Base-by-base conservation (phyloP, 345 rosid genomes). In the Ceriops decandra region DNA sequence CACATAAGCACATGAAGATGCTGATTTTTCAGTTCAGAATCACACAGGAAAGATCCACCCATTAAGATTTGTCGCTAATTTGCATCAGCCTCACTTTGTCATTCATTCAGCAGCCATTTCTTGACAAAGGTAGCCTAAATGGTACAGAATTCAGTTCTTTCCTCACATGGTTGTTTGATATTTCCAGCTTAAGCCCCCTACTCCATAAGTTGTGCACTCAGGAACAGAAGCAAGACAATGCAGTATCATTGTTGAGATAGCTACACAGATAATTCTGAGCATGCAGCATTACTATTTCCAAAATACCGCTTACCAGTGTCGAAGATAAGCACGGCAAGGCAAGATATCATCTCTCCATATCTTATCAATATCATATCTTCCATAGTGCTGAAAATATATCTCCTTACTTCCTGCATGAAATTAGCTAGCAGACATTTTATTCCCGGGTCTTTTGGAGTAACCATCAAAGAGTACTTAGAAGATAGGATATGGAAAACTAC, bases 331-430 rank as follows among this genome's bases (percentile, higher is more conserved):
- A 60, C 95, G 97, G 35, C 97, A 95, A 72, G 97, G 97, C 56
- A 91, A 86, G 72, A 89, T 81, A 59, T 91, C 97, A 64, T 90
- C 97, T 28, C 85, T 78, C 97, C 97, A 93, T 73, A 93, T 90
- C 84, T 85, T 87, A 1, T 89, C 74, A 28, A 93, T 87, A 83
- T 88, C 80, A 70, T 81, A 83, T 65, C 77, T 81, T 58, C 97
- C 97, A 62, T 85, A 95, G 52, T 83, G 85, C 72, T 90, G 86
- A 65, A 80, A 84, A 80, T 81, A 89, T 22, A 85, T 70, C 46
- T 88, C 97, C 76, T 87, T 83, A 81, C 85, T 81, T 74, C 95
- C 97, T 95, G 88, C 71, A 70, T 17, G 47, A 67, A 70, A 71
- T 33, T 6, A 31, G 62, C 60, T 7, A 63, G 51, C 59, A 36